phyloP scores from a whole-genome alignment of 352 stramenopile species.

The Elongisporangium anandrum region DNA sequence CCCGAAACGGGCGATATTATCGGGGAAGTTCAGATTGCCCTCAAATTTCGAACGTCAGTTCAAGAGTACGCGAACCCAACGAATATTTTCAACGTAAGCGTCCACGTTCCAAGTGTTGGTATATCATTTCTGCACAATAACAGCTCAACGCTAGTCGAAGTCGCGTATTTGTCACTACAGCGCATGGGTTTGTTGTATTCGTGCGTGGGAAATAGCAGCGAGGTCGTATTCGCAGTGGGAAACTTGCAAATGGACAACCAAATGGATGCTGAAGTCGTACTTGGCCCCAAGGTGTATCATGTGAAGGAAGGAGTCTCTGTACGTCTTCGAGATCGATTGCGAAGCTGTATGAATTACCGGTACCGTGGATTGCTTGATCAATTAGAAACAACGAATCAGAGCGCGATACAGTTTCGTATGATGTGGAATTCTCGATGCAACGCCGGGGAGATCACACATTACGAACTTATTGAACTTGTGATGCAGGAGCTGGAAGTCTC shows the following conservation, averaged over 20 bases:
- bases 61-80: constrained; percentile 46
- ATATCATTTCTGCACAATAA: constrained; percentile 84
- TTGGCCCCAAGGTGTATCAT: constrained; percentile 75
- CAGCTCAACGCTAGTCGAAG: constrained; percentile 79
- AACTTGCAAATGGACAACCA: constrained; percentile 90
- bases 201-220: constrained; percentile 68
- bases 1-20: constrained; percentile 69
- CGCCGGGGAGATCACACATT: constrained; percentile 77
- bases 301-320: constrained; percentile 86
- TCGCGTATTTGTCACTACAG: constrained; percentile 85
- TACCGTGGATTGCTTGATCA: constrained; percentile 82
- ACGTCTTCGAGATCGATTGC: constrained; percentile 77
- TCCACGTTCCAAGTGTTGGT: constrained; percentile 77
- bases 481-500: constrained; percentile 88
- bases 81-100: constrained; percentile 69
- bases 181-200: constrained; percentile 76
- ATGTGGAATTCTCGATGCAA: constrained; percentile 81
- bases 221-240: constrained; percentile 75
- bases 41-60: constrained; percentile 76
- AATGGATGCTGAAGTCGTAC: constrained; percentile 83
- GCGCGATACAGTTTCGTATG: constrained; percentile 83
- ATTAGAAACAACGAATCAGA: constrained; percentile 59
- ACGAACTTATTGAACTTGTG: constrained; percentile 81
- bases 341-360: constrained; percentile 79
- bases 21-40: constrained; percentile 73